phyloP scores from a whole-genome alignment of 176 grass and related monocot species.

The Pontederia paniculata region DNA sequence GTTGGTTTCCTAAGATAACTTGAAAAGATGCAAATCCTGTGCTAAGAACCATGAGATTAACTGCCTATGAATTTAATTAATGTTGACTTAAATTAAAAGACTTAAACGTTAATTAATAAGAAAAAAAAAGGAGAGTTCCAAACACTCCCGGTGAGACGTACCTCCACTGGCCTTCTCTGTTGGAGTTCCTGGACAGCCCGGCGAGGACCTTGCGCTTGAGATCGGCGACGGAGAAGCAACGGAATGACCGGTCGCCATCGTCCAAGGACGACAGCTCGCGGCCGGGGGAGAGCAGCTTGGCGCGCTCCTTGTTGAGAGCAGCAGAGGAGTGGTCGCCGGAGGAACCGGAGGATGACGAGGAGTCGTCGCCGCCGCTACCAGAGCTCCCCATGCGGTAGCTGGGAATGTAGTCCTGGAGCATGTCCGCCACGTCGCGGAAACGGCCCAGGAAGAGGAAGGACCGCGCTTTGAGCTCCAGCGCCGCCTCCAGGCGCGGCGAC shows the following conservation, averaged over 20 bases:
- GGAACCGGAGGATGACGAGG: slow-evolving; percentile 31
- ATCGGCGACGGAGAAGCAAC: slow-evolving; percentile 81
- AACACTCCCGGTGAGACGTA: slow-evolving; percentile 4
- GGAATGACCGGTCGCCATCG: slow-evolving; percentile 30
- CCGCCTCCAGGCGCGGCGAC: slow-evolving; percentile 58
- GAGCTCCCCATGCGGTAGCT: slow-evolving; percentile 48
- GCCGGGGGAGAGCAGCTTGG: slow-evolving; percentile 59
- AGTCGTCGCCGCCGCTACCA: slow-evolving; percentile 24
- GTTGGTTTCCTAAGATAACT: no score
- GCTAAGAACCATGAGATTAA: no score
- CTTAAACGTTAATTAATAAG: not conserved
- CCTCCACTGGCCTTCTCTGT: slow-evolving; percentile 66
- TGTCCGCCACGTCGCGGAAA: slow-evolving; percentile 71
- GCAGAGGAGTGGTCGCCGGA: slow-evolving; percentile 30
- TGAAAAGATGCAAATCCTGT: no score
- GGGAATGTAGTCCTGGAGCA: slow-evolving; percentile 86
- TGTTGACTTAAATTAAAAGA: no score
- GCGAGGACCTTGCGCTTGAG: slow-evolving; percentile 67
- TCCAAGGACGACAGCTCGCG: slow-evolving; percentile 34
- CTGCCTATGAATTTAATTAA: no score
- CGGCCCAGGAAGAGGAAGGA: slow-evolving; percentile 61
- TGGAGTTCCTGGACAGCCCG: slow-evolving; percentile 43
- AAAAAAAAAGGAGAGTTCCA: not conserved
- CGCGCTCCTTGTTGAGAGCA: slow-evolving; percentile 16
- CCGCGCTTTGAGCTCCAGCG: slow-evolving; percentile 65